Conservation (phyloP, 495 filamentous ascomycete species). For the Aspergillus kassunensis region DNA sequence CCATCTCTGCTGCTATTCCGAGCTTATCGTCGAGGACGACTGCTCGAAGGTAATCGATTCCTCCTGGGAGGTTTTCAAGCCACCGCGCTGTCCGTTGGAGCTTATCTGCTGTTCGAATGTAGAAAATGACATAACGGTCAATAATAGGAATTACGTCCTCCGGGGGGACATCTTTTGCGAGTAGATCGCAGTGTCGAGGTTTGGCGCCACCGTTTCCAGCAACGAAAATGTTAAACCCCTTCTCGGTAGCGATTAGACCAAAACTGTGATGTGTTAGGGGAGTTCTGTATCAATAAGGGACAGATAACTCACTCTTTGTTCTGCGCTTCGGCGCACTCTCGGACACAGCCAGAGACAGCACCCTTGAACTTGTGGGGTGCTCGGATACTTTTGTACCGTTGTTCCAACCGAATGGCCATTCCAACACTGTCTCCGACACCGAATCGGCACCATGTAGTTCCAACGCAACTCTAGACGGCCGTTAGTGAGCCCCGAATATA, state of each 20-base stretch:
- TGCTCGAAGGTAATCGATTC: slow-evolving; percentile 76
- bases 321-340: slow-evolving; percentile 94
- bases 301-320: slow-evolving; percentile 72
- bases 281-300: not conserved
- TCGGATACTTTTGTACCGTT: slow-evolving; percentile 92
- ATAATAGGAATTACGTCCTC: slow-evolving; percentile 83
- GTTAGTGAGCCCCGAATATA: not conserved
- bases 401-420: slow-evolving; percentile 88
- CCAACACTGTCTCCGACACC: slow-evolving; percentile 96
- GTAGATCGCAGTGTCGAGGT: slow-evolving; percentile 78
- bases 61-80: slow-evolving; percentile 84
- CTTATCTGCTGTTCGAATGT: slow-evolving; percentile 94
- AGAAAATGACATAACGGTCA: slow-evolving; percentile 92
- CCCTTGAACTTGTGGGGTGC: slow-evolving; percentile 93
- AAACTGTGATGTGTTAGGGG: slow-evolving; percentile 52
- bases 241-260: slow-evolving; percentile 90
- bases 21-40: slow-evolving; percentile 88
- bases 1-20: slow-evolving; percentile 81
- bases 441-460: slow-evolving; percentile 92
- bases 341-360: slow-evolving; percentile 85
- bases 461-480: slow-evolving; percentile 70
- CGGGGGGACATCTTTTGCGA: slow-evolving; percentile 85
- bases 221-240: slow-evolving; percentile 94
- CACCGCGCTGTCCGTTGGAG: slow-evolving; percentile 91
- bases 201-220: slow-evolving; percentile 91